Conservation (phyloP, 495 filamentous ascomycete genomes). For the Aspergillus saccharolyticus region DNA sequence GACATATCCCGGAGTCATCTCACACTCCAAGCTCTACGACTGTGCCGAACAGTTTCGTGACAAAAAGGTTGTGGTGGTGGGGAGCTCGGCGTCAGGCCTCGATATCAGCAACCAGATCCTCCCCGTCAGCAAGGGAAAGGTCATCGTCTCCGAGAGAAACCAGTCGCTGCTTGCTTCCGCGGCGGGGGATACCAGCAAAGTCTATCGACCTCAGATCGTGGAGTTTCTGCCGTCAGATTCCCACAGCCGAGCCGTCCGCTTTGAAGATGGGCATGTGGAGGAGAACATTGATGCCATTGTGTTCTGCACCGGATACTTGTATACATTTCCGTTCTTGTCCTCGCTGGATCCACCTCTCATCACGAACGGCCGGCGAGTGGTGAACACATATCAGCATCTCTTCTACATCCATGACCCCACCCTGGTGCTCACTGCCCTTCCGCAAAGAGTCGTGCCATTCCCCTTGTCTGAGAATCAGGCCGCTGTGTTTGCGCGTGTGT, state of each 20-base stretch:
- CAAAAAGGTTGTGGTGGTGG: constrained; percentile 72
- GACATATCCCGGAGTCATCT: constrained; percentile 57
- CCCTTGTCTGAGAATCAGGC: constrained; percentile 73
- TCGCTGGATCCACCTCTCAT: constrained; percentile 55
- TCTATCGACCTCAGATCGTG: constrained; percentile 55
- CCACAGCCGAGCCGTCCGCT: constrained; percentile 44
- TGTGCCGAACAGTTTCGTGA: constrained; percentile 50
- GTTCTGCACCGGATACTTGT: constrained; percentile 57
- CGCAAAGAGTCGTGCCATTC: constrained; percentile 80
- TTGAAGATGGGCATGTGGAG: constrained; percentile 48
- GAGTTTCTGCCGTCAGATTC: constrained; percentile 46
- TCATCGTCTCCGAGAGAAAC: constrained; percentile 49
- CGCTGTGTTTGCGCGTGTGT: constrained; percentile 69
- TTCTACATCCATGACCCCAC: constrained; percentile 74
- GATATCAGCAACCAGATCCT: constrained; percentile 78
- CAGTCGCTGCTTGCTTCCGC: constrained; percentile 32
- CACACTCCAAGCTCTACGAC: constrained; percentile 79
- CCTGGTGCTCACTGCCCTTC: constrained; percentile 68
- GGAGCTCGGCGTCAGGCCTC: constrained; percentile 70
- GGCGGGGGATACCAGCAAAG: constrained; percentile 27
- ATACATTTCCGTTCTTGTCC: constrained; percentile 54
- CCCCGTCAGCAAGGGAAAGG: constrained; percentile 40
- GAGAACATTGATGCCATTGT: constrained; percentile 50
- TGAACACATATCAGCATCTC: constrained; percentile 69
- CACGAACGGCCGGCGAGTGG: constrained; percentile 61